Percentiles rank a stretch among this genome's conserved stretches.
Evolutionary conservation across 495 filamentous ascomycete species (phyloP).

Genomic region (Darksidea phi): DNA sequence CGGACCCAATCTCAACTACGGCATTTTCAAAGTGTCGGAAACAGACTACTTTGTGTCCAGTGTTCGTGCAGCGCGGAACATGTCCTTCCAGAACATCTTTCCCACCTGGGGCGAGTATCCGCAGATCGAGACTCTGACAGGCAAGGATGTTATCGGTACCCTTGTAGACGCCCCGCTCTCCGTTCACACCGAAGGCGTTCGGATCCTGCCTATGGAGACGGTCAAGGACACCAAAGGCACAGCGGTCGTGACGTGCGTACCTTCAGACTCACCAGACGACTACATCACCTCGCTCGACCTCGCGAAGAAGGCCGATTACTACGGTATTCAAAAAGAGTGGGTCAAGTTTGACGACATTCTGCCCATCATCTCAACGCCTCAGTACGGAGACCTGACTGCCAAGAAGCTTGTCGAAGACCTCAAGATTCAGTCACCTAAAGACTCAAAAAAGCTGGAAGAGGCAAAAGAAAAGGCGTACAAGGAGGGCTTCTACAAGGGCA

Average conservation of each 20-base stretch:
- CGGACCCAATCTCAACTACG: constrained; percentile 85
- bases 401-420: constrained; percentile 81
- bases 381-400: constrained; percentile 82
- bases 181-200: constrained; percentile 76
- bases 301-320: constrained; percentile 95
- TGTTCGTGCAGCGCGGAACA: constrained; percentile 86
- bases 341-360: constrained; percentile 74
- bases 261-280: constrained; percentile 93
- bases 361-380: constrained; percentile 87
- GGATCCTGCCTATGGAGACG: constrained; percentile 91
- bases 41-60: constrained; percentile 84
- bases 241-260: constrained; percentile 92
- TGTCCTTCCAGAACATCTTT: constrained; percentile 91
- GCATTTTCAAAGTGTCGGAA: constrained; percentile 78
- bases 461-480: constrained; percentile 97
- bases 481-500: constrained; percentile 96
- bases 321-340: constrained; percentile 97
- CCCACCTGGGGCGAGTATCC: constrained; percentile 70
- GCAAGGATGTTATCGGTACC: constrained; percentile 81
- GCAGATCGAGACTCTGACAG: constrained; percentile 67
- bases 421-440: constrained; percentile 96
- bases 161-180: constrained; percentile 85
- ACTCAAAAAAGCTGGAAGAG: constrained; percentile 81
- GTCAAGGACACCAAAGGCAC: constrained; percentile 92
- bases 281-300: constrained; percentile 86